Base-by-base conservation (phyloP, 179 eudicot genomes). In the Patellifolia procumbens region DNA sequence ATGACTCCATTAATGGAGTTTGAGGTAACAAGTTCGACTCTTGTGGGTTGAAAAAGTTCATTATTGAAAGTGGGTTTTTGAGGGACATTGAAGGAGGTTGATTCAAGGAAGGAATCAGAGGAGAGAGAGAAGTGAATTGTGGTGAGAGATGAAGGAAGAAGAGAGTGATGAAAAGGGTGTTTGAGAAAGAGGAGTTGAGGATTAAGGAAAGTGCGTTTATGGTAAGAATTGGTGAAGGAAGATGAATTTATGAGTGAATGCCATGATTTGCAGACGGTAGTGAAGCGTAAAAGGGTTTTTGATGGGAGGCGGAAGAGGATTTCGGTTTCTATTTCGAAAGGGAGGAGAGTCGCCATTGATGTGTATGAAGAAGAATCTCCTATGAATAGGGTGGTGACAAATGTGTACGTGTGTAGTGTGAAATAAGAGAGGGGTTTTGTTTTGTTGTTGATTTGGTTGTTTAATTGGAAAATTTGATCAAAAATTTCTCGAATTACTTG, bases 261-360 rank as follows among this genome's bases (percentile, higher is more conserved):
- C 84, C 84, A 81, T 43, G 56, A 61, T 67, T 78, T 81, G 53
- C 79, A 74, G 35, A 81, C 84, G 11, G 68, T 0, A 7, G 65
- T 68, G 45, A 78, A 77, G 32, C 84, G 81, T 29, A 32, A 76
- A 17, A 81, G 76, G 4, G 84, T 62, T 62, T 78, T 78, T 24
- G 84, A 67, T 2, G 84, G 84, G 26, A 81, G 51, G 12, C 73
- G 66, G 3, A 73, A n/a, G 0, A 81, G 76, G 26, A 81, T 81
- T 78, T 81, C 76, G 0, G 42, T 7, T 16, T 78, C 81, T 26
- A 81, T 61, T 43, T 78, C 84, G 2, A 17, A 26, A 1, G 81
- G 81, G 12, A 78, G 64, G 8, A 32, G 2, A 4, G 73, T 52
- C 31, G 76, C 74, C 79, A 70, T 75, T 32, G 53, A 26, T 31